Base-by-base conservation (phyloP, 768 basidiomycete species). In the Tephrocybe sp. region DNA sequence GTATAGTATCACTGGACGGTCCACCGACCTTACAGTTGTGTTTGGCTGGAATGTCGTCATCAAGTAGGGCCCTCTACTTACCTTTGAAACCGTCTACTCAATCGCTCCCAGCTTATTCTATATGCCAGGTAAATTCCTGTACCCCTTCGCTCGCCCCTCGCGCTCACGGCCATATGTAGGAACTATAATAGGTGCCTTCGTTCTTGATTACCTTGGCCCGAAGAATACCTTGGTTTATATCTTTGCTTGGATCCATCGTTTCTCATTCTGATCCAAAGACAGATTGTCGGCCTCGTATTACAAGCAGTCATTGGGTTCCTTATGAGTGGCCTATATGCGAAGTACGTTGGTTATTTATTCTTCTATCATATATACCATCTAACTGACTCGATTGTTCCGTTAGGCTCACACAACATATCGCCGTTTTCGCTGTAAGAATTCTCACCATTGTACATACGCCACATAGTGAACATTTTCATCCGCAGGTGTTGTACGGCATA, bases 1-100 rank as follows among this genome's bases (percentile, higher is more conserved):
- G 4, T 19, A 37, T 45, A 88, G 83, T 45, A 72, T 91, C 50
- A 84, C 82, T 12, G 83, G 85, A 23, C 65, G 69, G 27, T 64
- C 66, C 24, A 58, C 64, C 7, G 72, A 81, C 6, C 70, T 93
- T 16, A 61, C 68, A 3, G 74, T 85, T 39, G 74, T 86, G 7
- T 84, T 94, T 54, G 91, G 91, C 16, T 94, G 91, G 92, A 80
- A 77, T 53, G 84, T 88, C 37, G 80, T 93, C 15, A 87, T 92
- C 72, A 88, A 88, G 89, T 88, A 62, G 38, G 79, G 8, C 30
- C 3, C 2, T 45, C 11, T 36, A 12, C 12, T 45, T 23, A 31
- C 25, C 4, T 24, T n/a, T 18, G 5, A 21, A 36, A 18, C 8
- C 8, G n/a, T 12, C 8, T 19, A 5, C n/a, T 38, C 34, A 12